These are phyloP conservation scores for Crataegus laevigata DNA, from an alignment of 306 rosid species.

Conservation along the genomic window DNA sequence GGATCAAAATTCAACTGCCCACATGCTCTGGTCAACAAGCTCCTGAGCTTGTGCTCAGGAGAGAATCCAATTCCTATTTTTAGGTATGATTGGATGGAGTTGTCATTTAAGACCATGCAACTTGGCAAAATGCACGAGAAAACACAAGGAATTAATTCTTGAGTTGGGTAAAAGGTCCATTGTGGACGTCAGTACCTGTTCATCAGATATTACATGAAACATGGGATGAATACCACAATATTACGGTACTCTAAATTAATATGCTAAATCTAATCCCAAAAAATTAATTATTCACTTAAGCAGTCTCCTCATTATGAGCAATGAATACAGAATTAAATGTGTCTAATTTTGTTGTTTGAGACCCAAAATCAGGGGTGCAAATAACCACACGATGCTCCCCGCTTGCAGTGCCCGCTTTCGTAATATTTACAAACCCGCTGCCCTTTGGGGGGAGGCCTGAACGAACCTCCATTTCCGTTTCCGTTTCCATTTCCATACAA, in stretches of 20 bases:
- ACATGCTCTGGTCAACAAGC: too few relatives aligned
- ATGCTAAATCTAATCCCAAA: constrained; percentile 12
- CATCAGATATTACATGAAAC: background rate
- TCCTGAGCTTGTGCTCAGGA: too few relatives aligned
- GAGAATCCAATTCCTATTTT: too few relatives aligned
- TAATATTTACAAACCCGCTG: constrained; percentile 84
- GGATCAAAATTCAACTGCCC: too few relatives aligned
- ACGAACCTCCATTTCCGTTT: constrained; percentile 47
- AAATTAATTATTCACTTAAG: constrained; percentile 27
- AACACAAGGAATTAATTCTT: background rate
- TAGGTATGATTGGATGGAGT: too few relatives aligned
- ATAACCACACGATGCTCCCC: constrained; percentile 66
- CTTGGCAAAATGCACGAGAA: background rate
- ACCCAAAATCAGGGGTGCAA: constrained; percentile 69
- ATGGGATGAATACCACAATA: background rate
- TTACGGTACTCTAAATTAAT: background rate
- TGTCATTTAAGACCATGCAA: background rate
- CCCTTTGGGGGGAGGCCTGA: constrained; percentile 56
- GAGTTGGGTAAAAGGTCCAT: background rate
- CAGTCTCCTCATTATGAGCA: constrained; percentile 37
- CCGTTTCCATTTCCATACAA: constrained; percentile 36
- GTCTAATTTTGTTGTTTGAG: constrained; percentile 21
- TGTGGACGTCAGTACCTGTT: background rate
- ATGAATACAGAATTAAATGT: constrained; percentile 46
- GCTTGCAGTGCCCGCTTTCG: constrained; percentile 71